phyloP scores from a whole-genome alignment of 768 basidiomycete species.

The Cantharellus cinnabarinus region DNA sequence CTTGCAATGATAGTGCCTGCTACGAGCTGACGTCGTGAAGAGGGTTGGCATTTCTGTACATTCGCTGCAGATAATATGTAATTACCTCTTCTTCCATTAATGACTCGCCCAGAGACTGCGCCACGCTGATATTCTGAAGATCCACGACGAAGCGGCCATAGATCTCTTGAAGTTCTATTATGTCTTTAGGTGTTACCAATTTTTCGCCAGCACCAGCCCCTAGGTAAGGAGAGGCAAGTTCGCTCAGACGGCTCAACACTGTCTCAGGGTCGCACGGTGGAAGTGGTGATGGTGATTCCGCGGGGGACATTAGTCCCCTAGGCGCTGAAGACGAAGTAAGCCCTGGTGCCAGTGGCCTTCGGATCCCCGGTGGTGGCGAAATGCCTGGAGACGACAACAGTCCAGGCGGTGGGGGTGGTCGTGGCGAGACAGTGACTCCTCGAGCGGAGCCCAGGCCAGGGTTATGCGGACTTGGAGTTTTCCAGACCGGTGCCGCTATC shows the following conservation, averaged over 20 bases:
- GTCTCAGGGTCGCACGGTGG: no score
- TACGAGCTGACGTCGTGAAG: not conserved
- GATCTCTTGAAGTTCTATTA: not conserved
- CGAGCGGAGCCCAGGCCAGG: not conserved
- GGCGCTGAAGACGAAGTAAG: not conserved
- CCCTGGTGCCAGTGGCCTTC: not conserved
- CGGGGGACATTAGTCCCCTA: not conserved
- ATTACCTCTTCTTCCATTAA: not conserved
- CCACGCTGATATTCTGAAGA: not conserved
- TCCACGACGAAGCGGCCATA: not conserved
- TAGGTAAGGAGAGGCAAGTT: not conserved
- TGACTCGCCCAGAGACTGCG: not conserved
- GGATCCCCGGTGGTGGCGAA: not conserved
- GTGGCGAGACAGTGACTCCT: not conserved
- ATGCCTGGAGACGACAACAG: not conserved
- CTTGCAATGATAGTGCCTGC: not conserved
- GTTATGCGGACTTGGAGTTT: not conserved
- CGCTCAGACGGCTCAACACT: not conserved
- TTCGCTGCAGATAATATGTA: not conserved
- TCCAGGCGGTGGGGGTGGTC: not conserved
- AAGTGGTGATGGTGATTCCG: no score
- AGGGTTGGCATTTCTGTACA: not conserved
- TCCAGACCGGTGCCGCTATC: no score
- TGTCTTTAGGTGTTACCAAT: not conserved
- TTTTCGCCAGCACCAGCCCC: not conserved